Evolutionary conservation across 2,329 filamentous ascomycete species (phyloP).

Genomic region (Didymella glomerata): DNA sequence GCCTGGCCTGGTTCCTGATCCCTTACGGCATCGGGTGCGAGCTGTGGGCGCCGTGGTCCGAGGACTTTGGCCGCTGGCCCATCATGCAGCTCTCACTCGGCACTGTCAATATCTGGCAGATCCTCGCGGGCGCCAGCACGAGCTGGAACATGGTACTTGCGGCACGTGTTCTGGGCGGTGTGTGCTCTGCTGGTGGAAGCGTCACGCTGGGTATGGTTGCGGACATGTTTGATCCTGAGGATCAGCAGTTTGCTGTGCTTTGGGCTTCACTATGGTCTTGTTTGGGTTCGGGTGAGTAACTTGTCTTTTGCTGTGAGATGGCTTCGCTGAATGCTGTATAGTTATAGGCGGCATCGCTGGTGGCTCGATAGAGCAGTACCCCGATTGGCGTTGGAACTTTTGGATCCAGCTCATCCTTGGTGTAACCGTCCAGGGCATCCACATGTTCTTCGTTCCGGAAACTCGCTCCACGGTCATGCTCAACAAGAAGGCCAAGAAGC

Average conservation of each 20-base stretch:
- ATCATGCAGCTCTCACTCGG: slow-evolving; percentile 76
- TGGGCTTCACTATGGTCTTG: slow-evolving; percentile 66
- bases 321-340: slow-evolving; percentile 62
- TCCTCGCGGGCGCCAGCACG: slow-evolving; percentile 68
- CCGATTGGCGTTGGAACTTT: slow-evolving; percentile 78
- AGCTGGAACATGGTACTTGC: slow-evolving; percentile 70
- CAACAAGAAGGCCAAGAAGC: slow-evolving; percentile 78
- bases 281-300: slow-evolving; percentile 68
- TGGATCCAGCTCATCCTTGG: slow-evolving; percentile 88
- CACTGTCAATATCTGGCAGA: slow-evolving; percentile 75
- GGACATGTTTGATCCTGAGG: slow-evolving; percentile 66
- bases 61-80: slow-evolving; percentile 79
- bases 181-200: slow-evolving; percentile 66
- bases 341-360: slow-evolving; percentile 81
- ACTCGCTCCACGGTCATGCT: slow-evolving; percentile 79
- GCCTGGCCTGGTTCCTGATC: slow-evolving; percentile 80
- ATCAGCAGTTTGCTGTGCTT: slow-evolving; percentile 73
- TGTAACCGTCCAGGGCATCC: slow-evolving; percentile 70
- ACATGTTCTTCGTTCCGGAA: slow-evolving; percentile 75
- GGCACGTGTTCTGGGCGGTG: slow-evolving; percentile 55
- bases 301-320: slow-evolving; percentile 23
- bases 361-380: slow-evolving; percentile 72
- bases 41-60: slow-evolving; percentile 81
- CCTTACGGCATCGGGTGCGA: slow-evolving; percentile 86
- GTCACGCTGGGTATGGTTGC: slow-evolving; percentile 71